A percentile compares a stretch with the other conserved stretches of the same genome.
Evolutionary conservation across 371 early-diverging fungal genomes (phyloP).

Genomic region (Polyrhizophydium stewartii): DNA sequence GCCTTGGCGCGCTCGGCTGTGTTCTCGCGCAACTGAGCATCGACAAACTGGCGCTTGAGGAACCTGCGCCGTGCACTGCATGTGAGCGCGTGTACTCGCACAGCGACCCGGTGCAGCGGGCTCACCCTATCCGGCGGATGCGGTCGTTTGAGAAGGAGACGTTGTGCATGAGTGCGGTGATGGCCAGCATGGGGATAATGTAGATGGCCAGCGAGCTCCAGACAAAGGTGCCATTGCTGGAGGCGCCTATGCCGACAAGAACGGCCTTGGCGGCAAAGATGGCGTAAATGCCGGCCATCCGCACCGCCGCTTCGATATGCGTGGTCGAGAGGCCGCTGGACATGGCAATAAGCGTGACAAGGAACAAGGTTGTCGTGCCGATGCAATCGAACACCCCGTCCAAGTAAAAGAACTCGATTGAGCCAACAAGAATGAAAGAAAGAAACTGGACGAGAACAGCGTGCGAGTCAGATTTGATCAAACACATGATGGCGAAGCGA

Average conservation of each 20-base stretch:
- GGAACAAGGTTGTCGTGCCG: conserved; percentile 7
- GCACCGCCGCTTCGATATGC: conserved; percentile 4
- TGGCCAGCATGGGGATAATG: conserved; percentile 5
- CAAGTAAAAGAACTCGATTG: conserved; percentile 11
- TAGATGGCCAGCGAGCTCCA: conserved; percentile 5
- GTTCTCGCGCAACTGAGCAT: conserved; percentile 21
- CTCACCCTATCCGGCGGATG: conserved; percentile 11
- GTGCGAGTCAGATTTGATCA: not conserved
- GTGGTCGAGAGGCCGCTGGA: conserved; percentile 15
- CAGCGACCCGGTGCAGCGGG: not conserved
- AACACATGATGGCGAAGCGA: not conserved
- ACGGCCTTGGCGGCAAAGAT: conserved; percentile 5
- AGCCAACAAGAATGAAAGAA: not conserved
- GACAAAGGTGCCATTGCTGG: not conserved
- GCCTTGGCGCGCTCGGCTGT: conserved; percentile 28
- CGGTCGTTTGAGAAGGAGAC: conserved; percentile 5
- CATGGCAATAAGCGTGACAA: conserved; percentile 9
- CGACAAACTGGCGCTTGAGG: conserved; percentile 29
- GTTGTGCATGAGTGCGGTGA: conserved; percentile 1
- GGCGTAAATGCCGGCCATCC: not conserved
- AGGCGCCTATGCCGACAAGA: not conserved
- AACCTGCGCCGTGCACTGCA: conserved; percentile 8
- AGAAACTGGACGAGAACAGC: conserved; percentile 1
- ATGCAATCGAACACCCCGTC: not conserved
- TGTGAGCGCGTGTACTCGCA: not conserved